A percentile compares a stretch with the other conserved stretches of the same genome.
Evolutionary conservation across 2,329 filamentous ascomycete species (phyloP).

Genomic region (Ophiosphaerella narmari): DNA sequence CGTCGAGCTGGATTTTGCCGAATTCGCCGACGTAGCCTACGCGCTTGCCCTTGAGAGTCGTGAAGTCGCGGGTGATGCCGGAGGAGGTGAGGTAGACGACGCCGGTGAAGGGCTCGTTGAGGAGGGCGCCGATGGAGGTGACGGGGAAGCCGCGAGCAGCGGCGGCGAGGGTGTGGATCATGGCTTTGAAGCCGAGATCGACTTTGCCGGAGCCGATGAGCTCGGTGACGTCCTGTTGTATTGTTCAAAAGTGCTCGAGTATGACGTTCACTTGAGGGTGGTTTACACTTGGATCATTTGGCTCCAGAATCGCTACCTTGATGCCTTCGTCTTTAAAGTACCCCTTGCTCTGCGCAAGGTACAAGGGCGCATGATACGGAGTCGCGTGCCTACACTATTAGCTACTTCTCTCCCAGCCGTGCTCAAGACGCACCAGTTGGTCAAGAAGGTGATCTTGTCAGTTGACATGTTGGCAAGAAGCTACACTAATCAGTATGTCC

Average conservation of each 20-base stretch:
- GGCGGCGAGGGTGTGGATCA: slow-evolving; percentile 81
- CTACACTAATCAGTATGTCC: slow-evolving; percentile 29
- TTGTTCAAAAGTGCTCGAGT: slow-evolving; percentile 9
- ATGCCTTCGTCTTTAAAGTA: slow-evolving; percentile 77
- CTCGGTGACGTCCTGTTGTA: slow-evolving; percentile 70
- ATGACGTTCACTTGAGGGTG: neutral
- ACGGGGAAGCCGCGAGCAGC: slow-evolving; percentile 77
- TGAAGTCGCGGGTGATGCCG: slow-evolving; percentile 76
- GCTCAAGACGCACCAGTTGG: slow-evolving; percentile 68
- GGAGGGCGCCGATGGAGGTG: slow-evolving; percentile 71
- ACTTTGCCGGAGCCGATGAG: slow-evolving; percentile 78
- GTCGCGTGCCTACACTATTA: slow-evolving; percentile 69
- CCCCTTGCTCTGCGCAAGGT: slow-evolving; percentile 75
- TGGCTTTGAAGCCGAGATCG: slow-evolving; percentile 80
- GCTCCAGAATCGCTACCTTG: slow-evolving; percentile 77
- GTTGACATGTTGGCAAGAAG: slow-evolving; percentile 65
- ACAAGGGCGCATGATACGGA: slow-evolving; percentile 78
- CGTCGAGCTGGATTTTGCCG: slow-evolving; percentile 81
- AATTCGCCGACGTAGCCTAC: slow-evolving; percentile 83
- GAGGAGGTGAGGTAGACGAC: slow-evolving; percentile 76
- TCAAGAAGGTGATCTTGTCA: slow-evolving; percentile 83
- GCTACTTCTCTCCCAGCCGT: slow-evolving; percentile 1
- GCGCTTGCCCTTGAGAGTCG: slow-evolving; percentile 73
- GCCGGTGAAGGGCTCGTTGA: slow-evolving; percentile 80
- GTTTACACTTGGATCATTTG: slow-evolving; percentile 73